phyloP scores from a whole-genome alignment of 2,329 filamentous ascomycete genomes.

The Nannizzia gypsea region DNA sequence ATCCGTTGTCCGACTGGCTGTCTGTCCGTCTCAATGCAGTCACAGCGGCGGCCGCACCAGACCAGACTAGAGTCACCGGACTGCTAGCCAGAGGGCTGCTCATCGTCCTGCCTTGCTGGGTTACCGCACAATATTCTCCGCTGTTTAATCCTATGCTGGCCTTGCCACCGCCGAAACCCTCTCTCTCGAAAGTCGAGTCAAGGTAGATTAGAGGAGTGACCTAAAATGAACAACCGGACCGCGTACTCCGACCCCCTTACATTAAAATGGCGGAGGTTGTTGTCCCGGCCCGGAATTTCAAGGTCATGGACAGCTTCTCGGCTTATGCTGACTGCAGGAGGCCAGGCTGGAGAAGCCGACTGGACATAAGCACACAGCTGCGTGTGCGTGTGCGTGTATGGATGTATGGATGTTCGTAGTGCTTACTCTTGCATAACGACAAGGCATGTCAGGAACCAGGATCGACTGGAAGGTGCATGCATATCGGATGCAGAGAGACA shows the following conservation, averaged over 20 bases:
- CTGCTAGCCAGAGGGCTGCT: not conserved
- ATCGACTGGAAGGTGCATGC: not conserved
- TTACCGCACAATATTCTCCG: not conserved
- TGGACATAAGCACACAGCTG: not conserved
- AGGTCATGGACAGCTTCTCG: not conserved
- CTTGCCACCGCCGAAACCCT: not conserved
- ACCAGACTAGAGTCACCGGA: not conserved
- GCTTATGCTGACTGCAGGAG: constrained; percentile 1
- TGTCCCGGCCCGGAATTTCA: not conserved
- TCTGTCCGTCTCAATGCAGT: not conserved
- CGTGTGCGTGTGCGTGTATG: not conserved
- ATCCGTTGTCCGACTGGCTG: too few species aligned
- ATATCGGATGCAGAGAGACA: not conserved
- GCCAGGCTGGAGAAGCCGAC: not conserved
- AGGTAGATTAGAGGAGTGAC: too few species aligned
- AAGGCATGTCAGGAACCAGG: not conserved
- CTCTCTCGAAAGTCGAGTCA: too few species aligned
- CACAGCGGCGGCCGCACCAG: not conserved
- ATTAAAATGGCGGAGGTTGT: not conserved
- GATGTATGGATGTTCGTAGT: not conserved
- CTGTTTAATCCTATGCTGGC: not conserved
- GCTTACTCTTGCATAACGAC: not conserved
- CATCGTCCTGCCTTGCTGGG: not conserved
- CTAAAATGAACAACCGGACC: not conserved
- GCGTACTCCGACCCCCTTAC: not conserved